Base-by-base conservation (phyloP, 176 grass and related monocot genomes). In the Musa beccarii region DNA sequence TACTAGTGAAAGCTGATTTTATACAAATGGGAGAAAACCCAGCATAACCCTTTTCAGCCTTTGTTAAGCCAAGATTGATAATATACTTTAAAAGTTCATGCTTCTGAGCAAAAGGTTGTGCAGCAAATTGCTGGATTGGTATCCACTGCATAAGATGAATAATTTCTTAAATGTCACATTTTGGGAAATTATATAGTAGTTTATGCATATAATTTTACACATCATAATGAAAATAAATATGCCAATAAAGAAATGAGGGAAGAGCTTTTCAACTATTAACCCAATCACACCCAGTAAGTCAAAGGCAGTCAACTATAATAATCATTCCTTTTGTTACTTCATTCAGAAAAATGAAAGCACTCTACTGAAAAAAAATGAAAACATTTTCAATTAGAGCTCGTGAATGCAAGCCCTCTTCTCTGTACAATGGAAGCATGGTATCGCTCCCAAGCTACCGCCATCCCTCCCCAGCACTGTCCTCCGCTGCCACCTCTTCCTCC, bases 31-130 rank as follows among this genome's bases (percentile, higher is more conserved):
- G 84, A 1, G 86, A 89, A 80, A 99, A 94, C 62, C 95, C 95
- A 63, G 83, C 64, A 21, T 99, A 99, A 78, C 80, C 78, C 53
- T 66, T 87, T 66, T 92, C 86, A 0, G 75, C 59, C 80, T 93
- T 93, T 54, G 90, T 80, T 75, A 94, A 62, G 50, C 95, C 69
- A n/a, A 99, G 78, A 61, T 99, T 76, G 16, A 86, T 80, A 25
- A 91, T 91, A 55, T 99, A 89, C 74, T 87, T 98, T 76, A 84
- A 81, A 12, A 99, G 69, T 59, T 99, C 90, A 57, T 99, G 86
- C 66, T 94, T 87, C 78, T 94, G 73, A 17, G 94, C 73, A 73
- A 99, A 94, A 11, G 95, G 88, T 64, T 99, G 95, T 2, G 80
- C 84, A 23, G 82, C 80, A 71, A 91, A 99, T 82, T 99, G 82